phyloP scores from a whole-genome alignment of 108 stramenopile species.

The Discostella pseudostelligera region DNA sequence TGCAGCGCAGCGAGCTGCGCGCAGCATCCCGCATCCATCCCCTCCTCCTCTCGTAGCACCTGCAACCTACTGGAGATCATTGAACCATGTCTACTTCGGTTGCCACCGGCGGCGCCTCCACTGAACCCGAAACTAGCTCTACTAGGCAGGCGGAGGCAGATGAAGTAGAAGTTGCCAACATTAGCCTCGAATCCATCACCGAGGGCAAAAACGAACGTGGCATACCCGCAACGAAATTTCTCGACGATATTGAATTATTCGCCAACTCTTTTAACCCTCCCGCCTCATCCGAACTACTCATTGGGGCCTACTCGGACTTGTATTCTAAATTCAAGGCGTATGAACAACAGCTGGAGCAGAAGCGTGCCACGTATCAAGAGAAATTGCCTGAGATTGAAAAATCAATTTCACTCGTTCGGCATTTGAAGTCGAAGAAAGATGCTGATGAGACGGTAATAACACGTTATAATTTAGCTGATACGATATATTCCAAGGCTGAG shows the following conservation, averaged over 20 bases:
- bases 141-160: not conserved
- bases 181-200: constrained; percentile 74
- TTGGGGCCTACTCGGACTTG: constrained; percentile 86
- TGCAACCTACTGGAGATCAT: no score
- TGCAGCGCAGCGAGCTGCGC: no score
- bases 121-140: no score
- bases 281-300: constrained; percentile 80
- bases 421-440: constrained; percentile 67
- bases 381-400: constrained; percentile 91
- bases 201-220: constrained; percentile 77
- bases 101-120: no score
- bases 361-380: constrained; percentile 56
- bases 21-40: no score
- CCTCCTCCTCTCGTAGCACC: no score
- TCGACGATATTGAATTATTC: constrained; percentile 84
- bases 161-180: constrained; percentile 39
- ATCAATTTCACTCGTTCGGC: constrained; percentile 70
- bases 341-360: constrained; percentile 71
- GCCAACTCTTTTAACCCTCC: constrained; percentile 73
- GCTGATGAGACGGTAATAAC: constrained; percentile 63
- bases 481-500: constrained; percentile 93
- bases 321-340: constrained; percentile 84
- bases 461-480: constrained; percentile 93
- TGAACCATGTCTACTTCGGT: no score
- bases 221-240: constrained; percentile 81